Percentiles rank a stretch among this genome's conserved stretches.
phyloP scores from a whole-genome alignment of 2,329 filamentous ascomycete genomes.

The Neofusicoccum sp. region DNA sequence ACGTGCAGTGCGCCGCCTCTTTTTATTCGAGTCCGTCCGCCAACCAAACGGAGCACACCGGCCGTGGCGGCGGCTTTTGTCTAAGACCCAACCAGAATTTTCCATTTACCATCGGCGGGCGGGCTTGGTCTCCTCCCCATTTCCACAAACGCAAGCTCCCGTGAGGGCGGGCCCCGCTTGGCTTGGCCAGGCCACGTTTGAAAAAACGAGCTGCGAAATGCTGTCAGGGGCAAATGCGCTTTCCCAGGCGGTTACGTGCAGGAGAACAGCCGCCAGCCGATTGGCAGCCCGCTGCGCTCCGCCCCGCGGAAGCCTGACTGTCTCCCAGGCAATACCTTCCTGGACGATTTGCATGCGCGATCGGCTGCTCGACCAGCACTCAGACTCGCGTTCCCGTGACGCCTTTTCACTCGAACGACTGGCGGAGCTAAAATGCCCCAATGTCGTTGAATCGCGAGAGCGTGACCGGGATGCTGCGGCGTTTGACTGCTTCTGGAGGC shows the following conservation, averaged over 20 bases:
- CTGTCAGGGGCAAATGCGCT: conserved; percentile 13
- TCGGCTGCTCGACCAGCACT: not conserved
- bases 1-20: not conserved
- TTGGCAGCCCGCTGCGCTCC: conserved; percentile 5
- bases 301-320: conserved; percentile 4
- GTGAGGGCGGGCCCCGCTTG: not conserved
- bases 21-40: conserved; percentile 8
- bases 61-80: not conserved
- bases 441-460: not conserved
- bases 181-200: not conserved
- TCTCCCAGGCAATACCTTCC: not conserved
- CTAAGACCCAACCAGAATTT: conserved; percentile 6
- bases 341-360: not conserved
- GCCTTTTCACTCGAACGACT: not conserved
- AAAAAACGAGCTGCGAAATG: not conserved
- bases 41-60: not conserved
- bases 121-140: not conserved
- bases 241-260: conserved; percentile 3
- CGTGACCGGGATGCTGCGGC: not conserved
- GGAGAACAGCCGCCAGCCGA: conserved; percentile 5
- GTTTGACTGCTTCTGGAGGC: not conserved
- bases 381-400: conserved; percentile 2
- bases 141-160: not conserved
- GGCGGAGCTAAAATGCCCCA: too few species aligned
- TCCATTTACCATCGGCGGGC: not conserved